A percentile compares a stretch with the other conserved stretches of the same genome.
Evolutionary conservation across 441 rosid species (phyloP).

Genomic region (Adansonia rubrostipa): DNA sequence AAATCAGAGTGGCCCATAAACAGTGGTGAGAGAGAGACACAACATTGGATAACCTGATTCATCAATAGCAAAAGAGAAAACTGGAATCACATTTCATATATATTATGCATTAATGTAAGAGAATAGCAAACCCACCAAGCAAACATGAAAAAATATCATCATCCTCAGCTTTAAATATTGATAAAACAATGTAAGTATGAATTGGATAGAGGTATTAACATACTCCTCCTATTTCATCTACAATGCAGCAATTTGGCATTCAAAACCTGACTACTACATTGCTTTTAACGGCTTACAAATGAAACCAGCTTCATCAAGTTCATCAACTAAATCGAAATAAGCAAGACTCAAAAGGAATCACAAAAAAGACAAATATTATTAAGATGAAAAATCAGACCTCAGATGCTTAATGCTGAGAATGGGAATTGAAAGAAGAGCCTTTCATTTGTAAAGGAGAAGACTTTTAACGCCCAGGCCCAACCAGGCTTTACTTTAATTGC

Average conservation of each 20-base stretch:
- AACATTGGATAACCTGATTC: conserved; percentile 41
- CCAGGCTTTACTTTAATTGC: background rate
- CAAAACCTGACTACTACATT: background rate
- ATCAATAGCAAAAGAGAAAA: conserved; percentile 23
- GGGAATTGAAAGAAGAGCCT: background rate
- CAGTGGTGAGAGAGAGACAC: conserved; percentile 30
- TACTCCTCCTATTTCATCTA: background rate
- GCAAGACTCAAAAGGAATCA: background rate
- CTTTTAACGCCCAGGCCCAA: background rate
- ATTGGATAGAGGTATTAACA: background rate
- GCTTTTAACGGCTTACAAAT: background rate
- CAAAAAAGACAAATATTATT: background rate
- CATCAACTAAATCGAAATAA: background rate
- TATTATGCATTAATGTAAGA: background rate
- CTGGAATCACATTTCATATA: background rate
- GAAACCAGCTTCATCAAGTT: conserved; percentile 15
- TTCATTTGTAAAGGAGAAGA: background rate
- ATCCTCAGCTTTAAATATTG: background rate
- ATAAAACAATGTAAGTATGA: background rate
- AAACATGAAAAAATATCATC: background rate
- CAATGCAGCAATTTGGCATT: background rate
- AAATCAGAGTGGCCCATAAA: conserved; percentile 60
- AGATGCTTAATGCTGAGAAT: background rate
- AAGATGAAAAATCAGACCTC: background rate
- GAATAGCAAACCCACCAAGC: conserved; percentile 1